phyloP scores from a whole-genome alignment of 768 basidiomycete species.

The Gloeopeniophorella convolvens region DNA sequence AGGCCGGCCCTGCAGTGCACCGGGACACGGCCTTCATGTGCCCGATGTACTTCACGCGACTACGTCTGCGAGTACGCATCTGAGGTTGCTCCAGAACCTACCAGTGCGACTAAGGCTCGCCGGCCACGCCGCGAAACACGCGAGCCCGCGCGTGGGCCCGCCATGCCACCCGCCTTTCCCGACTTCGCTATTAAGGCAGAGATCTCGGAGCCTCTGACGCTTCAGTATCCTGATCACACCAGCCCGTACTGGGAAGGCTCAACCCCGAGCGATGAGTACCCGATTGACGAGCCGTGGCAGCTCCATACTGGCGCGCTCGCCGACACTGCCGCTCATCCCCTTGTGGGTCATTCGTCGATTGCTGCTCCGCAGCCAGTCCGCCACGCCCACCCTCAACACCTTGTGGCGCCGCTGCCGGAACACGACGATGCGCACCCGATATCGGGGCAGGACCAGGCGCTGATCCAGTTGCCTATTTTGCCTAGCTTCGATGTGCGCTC shows the following conservation, averaged over 20 bases:
- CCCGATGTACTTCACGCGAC: constrained; percentile 31
- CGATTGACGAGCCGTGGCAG: constrained; percentile 20
- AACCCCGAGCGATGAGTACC: constrained; percentile 18
- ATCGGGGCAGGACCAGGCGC: not conserved
- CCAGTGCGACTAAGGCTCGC: constrained; percentile 10
- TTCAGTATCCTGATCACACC: constrained; percentile 13
- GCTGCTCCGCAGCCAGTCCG: constrained; percentile 13
- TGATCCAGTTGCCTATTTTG: constrained; percentile 12
- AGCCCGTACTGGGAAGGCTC: constrained; percentile 18
- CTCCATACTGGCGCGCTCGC: constrained; percentile 8
- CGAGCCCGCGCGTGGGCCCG: not conserved
- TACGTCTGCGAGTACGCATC: constrained; percentile 30
- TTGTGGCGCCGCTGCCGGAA: not conserved
- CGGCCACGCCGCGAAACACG: constrained; percentile 12
- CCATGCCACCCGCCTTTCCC: not conserved
- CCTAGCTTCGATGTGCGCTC: constrained; percentile 8
- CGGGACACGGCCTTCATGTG: constrained; percentile 31
- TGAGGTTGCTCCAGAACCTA: constrained; percentile 18
- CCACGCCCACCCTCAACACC: not conserved
- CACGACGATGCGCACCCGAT: constrained; percentile 2
- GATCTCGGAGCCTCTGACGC: constrained; percentile 4
- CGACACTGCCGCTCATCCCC: constrained; percentile 4
- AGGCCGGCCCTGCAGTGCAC: constrained; percentile 27
- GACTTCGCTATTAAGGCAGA: constrained; percentile 13
- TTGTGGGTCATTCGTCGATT: constrained; percentile 4